These are phyloP conservation scores for Candida tammaniensis DNA, from an alignment of 805 yeast genomes.

Conservation along the genomic window DNA sequence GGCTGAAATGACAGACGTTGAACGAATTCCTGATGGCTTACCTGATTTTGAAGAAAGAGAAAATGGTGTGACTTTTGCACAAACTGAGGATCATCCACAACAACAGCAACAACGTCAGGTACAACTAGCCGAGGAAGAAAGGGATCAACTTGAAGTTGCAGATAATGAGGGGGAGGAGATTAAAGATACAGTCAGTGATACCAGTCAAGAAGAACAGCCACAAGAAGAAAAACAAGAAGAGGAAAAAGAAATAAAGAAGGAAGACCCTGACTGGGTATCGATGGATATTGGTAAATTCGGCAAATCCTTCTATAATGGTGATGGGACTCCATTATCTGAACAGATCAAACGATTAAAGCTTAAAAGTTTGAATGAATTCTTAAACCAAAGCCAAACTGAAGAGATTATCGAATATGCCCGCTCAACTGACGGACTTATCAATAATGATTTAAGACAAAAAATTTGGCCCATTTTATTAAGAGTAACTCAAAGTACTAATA, in stretches of 20 bases:
- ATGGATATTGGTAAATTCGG: slow-evolving; percentile 48
- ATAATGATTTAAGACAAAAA: slow-evolving; percentile 35
- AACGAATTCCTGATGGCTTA: too few relatives aligned
- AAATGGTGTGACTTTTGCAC: too few relatives aligned
- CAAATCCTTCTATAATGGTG: slow-evolving; percentile 41
- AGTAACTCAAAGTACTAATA: slow-evolving; percentile 5
- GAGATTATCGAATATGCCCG: slow-evolving; percentile 32
- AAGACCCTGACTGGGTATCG: slow-evolving; percentile 47
- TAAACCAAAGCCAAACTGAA: slow-evolving; percentile 22
- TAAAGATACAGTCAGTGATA: background rate
- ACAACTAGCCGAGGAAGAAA: background rate
- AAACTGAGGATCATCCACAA: too few relatives aligned
- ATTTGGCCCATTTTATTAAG: slow-evolving; percentile 54
- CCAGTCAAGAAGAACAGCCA: background rate
- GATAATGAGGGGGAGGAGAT: background rate
- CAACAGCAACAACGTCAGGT: too few relatives aligned
- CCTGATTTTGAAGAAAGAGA: too few relatives aligned
- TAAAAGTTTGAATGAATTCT: slow-evolving; percentile 38
- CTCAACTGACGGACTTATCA: slow-evolving; percentile 48
- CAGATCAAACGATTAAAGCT: slow-evolving; percentile 36
- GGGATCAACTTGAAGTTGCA: background rate
- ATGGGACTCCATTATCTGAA: slow-evolving; percentile 39
- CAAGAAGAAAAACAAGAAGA: background rate
- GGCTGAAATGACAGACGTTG: too few relatives aligned
- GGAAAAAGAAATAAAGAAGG: background rate